Evolutionary conservation across 306 rosid genomes (phyloP), one percentile per base, ranked within the genome.

Genomic region (Alnus rubra): DNA sequence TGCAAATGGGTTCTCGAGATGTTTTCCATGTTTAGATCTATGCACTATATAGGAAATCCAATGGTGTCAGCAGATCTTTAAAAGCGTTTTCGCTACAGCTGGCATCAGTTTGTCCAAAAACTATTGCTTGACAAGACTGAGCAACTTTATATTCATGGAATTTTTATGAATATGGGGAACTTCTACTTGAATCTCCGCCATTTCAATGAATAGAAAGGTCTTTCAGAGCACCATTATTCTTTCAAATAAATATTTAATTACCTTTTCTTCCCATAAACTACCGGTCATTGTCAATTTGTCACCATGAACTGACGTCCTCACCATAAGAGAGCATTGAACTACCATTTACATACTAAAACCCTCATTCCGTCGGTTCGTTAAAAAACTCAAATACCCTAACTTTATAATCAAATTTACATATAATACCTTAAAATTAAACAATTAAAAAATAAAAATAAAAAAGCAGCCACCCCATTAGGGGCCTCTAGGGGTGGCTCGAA

Each of bases 1-100:
- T 91, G 97, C 67, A 94, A 80, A 84, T 87, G 97, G 74, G 86
- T 78, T 85, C 93, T 87, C 44, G 98, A 92, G 55, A 92, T 78
- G 81, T 89, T 85, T 13, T 81, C 92, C 80, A 79, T 70, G 76
- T 85, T 87, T 58, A 82, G 59, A 88, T 88, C 97, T 92, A 77
- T 53, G 75, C 68, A 69, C 60, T 42, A 56, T 84, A 45, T 88
- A 82, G 97, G 92, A 89, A 90, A 47, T 37, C 82, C 80, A 73
- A 47, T 4, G 62, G 69, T 60, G 42, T 48, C 56, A 13, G 44
- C 37, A 33, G 18, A 70, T 60, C 63, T 78, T 74, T 56, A 50
- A 68, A 73, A 62, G 3, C n/a, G n/a, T 18, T 54, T 42, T 53
- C 74, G 11, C 6, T 60, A 39, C 16, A 44, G 51, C 23, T 71